Evolutionary conservation across 2,329 filamentous ascomycete species (phyloP).

Genomic region (Shiraia bambusicola): DNA sequence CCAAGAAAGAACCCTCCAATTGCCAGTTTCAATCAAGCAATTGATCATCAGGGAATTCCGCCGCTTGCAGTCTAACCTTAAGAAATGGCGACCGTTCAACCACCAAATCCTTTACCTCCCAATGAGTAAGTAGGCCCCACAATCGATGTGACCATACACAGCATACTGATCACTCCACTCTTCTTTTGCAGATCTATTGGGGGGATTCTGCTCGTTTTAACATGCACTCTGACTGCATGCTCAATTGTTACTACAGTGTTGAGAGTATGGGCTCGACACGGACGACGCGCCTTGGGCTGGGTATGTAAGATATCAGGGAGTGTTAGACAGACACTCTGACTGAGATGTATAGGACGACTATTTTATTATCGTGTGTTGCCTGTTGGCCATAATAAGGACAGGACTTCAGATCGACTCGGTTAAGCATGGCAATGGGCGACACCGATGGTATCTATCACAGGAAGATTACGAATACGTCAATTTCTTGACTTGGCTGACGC

Average conservation of each 20-base stretch:
- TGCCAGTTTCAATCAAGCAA: too few relatives aligned
- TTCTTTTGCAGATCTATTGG: slow-evolving; percentile 15
- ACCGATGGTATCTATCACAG: slow-evolving; percentile 39
- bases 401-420: slow-evolving; percentile 40
- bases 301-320: slow-evolving; percentile 8
- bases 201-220: slow-evolving; percentile 36
- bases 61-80: not conserved
- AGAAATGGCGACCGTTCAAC: slow-evolving; percentile 7
- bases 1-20: too few relatives aligned
- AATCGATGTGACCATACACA: not conserved
- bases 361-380: slow-evolving; percentile 34
- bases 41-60: not conserved
- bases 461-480: slow-evolving; percentile 41
- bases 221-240: slow-evolving; percentile 36
- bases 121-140: slow-evolving; percentile 7
- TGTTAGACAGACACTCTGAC: too few relatives aligned
- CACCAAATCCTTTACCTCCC: slow-evolving; percentile 11
- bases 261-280: slow-evolving; percentile 35
- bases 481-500: slow-evolving; percentile 45
- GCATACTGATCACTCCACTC: not conserved
- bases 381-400: slow-evolving; percentile 37
- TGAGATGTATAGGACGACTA: slow-evolving; percentile 35
- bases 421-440: slow-evolving; percentile 44
- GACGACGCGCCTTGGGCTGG: slow-evolving; percentile 36
- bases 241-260: slow-evolving; percentile 37